phyloP scores from a whole-genome alignment of 164 flowering plant species.

The Stephania japonica region DNA sequence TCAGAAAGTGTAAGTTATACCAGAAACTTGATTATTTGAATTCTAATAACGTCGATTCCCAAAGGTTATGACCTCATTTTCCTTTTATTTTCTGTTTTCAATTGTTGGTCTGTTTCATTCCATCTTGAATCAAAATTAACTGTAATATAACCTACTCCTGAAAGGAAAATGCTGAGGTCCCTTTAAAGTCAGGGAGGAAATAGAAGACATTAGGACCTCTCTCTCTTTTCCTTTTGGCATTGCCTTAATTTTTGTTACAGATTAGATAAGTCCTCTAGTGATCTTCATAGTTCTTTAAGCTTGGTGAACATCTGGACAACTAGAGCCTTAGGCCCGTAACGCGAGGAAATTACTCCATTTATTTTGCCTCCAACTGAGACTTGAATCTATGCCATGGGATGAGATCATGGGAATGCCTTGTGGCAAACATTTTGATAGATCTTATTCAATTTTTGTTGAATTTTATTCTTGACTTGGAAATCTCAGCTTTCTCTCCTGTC shows the following conservation, averaged over 20 bases:
- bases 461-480: background rate
- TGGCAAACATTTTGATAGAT: no score
- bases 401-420: no score
- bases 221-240: no score
- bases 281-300: no score
- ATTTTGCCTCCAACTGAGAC: no score
- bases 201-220: no score
- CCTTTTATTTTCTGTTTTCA: background rate
- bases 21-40: background rate
- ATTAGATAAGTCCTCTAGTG: no score
- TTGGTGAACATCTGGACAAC: no score
- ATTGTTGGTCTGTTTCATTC: background rate
- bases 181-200: background rate
- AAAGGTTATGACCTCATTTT: constrained; percentile 9
- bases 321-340: no score
- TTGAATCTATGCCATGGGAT: no score
- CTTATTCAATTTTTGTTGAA: background rate
- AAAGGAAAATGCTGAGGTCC: background rate
- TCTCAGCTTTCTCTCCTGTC: background rate
- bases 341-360: no score
- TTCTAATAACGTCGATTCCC: constrained; percentile 1
- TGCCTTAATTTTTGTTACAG: no score
- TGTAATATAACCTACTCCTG: background rate
- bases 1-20: constrained; percentile 83
- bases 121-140: background rate